Evolutionary conservation across 2,329 filamentous ascomycete genomes (phyloP).

Genomic region (Peltaster fructicola): DNA sequence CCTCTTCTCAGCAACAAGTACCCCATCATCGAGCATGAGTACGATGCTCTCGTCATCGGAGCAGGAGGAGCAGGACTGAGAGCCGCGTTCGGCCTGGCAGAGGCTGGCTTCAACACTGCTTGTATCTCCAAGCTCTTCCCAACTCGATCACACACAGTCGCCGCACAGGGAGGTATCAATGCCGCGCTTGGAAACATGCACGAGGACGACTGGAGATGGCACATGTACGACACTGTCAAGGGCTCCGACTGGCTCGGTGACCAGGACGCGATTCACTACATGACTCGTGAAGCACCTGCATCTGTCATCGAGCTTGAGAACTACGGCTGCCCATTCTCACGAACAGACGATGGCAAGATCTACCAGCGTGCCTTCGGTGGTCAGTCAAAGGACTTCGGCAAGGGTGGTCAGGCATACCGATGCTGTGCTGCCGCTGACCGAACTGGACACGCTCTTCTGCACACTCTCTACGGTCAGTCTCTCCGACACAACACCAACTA

Average conservation of each 20-base stretch:
- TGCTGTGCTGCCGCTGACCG: constrained; percentile 91
- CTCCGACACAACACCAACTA: constrained; percentile 97
- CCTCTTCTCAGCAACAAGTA: constrained; percentile 80
- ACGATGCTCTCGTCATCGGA: constrained; percentile 89
- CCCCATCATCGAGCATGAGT: constrained; percentile 96
- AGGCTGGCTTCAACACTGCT: constrained; percentile 78
- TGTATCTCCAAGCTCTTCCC: constrained; percentile 79
- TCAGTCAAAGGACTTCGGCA: constrained; percentile 85
- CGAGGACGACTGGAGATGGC: constrained; percentile 96
- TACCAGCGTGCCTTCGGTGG: constrained; percentile 98
- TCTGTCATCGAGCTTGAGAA: constrained; percentile 92
- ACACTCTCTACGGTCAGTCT: constrained; percentile 96
- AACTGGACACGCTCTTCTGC: constrained; percentile 91
- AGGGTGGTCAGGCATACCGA: constrained; percentile 95
- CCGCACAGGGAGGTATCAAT: constrained; percentile 63
- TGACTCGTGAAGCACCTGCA: constrained; percentile 84
- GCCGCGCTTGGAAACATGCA: constrained; percentile 90
- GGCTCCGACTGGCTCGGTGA: constrained; percentile 95
- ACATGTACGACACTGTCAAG: constrained; percentile 99
- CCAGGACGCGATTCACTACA: constrained; percentile 96
- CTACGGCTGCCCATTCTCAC: constrained; percentile 91
- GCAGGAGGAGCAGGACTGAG: constrained; percentile 67
- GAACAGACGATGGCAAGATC: constrained; percentile 92
- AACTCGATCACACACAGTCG: constrained; percentile 70
- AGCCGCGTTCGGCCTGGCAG: constrained; percentile 69